Evolutionary conservation across 306 rosid genomes (phyloP), one percentile per base, ranked within the genome.

Genomic region (Luffa aegyptiaca): DNA sequence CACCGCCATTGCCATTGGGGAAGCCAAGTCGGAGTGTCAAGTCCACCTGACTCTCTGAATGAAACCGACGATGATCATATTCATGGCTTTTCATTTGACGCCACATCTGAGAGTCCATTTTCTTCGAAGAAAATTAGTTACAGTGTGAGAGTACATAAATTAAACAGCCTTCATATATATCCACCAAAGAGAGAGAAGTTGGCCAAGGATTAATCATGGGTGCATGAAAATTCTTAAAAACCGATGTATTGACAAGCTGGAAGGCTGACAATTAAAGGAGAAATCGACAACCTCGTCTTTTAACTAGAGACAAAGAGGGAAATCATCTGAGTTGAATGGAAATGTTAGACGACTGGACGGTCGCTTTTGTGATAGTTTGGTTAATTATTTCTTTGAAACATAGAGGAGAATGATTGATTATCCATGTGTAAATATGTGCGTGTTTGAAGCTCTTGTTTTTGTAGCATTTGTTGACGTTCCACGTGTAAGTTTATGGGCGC

Each of bases 211-310:
- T 41, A 41, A 68, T 68, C 51, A 68, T 64, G 51, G 33, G 16
- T 68, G 52, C 74, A 68, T 44, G 74, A 41, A 41, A 68, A 68
- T 39, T 8, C 17, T 68, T 37, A 42, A 56, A 66, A 68, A 68
- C 74, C 11, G 74, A 68, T 41, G 74, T 5, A 17, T 39, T 68
- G 74, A 68, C 74, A 68, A 68, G 51, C 51, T 68, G 74, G 74
- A 68, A 68, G 74, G 74, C 16, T 41, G 74, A 68, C 51, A 41
- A 68, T 18, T 39, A 68, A 68, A 68, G 74, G 18, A 41, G 16
- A 68, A 68, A 41, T 39, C 7, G 73, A 66, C 49, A 66, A 41
- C 41, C 6, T 17, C 26, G 48, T 17, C 13, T 35, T 36, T 65
- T 4, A 17, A 8, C 49, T 16, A 65, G 46, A 39, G 74, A 66